Base-by-base conservation (phyloP, 2,329 filamentous ascomycete genomes). In the Clonostachys rhizophaga region DNA sequence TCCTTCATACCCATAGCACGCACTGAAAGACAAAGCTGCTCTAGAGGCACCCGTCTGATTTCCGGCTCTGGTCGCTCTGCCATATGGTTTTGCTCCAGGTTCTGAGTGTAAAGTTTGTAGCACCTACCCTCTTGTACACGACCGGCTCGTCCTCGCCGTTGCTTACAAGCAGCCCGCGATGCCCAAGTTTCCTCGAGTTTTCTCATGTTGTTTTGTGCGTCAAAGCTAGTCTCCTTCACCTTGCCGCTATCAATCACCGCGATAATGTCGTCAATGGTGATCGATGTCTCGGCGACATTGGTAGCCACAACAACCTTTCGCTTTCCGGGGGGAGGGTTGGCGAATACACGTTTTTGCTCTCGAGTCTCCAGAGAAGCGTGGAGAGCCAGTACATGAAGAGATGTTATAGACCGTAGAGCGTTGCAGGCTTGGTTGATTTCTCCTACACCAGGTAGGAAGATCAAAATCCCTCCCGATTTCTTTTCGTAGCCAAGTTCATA, bases 271-370 rank as follows among this genome's bases (percentile, higher is more conserved):
- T 96, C 91, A 50, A 99, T 99, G 0, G 94, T 99, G 63, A 99
- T 97, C 3, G 94, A 97, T 0, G 94, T 99, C 65, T 99, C 94
- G 3, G 94, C 94, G 3, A 99, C 92, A 58, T 99, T 99, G 41
- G 94, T 99, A 1, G 94, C 89, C 7, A 92, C 89, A 34, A 99
- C 88, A 12, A 99, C 82, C 67, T 99, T 99, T 35, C 94, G 80
- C 67, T 89, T 91, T 1, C 91, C 91, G 4, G 71, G 64, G 0
- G 92, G 91, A 5, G 94, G 71, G 13, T 76, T 75, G 30, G 81
- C 76, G 62, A 99, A 99, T 1, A 99, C 94, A 20, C 83, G 80
- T 50, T 88, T 86, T 65, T 99, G 94, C 57, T 97, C 92, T 3
- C 78, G 78, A 10, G 92, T 92, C 58, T 95, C 85, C 2, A 99